These are phyloP conservation scores for Leccinellum luteum DNA, from an alignment of 768 basidiomycete genomes.

Conservation along the genomic window DNA sequence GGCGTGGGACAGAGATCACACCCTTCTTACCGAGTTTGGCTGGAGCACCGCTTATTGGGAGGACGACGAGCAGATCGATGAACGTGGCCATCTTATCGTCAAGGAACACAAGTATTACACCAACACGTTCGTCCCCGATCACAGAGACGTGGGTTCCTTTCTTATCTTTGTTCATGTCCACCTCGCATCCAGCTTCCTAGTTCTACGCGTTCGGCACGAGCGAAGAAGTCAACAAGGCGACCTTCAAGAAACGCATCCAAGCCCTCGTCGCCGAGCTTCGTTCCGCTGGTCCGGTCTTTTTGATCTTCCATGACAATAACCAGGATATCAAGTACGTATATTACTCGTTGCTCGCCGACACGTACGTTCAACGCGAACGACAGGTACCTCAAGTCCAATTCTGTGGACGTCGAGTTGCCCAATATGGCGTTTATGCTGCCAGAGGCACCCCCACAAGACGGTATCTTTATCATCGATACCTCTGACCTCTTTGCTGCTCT, in stretches of 20 bases:
- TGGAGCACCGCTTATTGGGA: constrained; percentile 63
- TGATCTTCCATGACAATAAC: constrained; percentile 77
- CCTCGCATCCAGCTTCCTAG: constrained; percentile 34
- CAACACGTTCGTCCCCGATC: constrained; percentile 66
- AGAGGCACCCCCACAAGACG: constrained; percentile 47
- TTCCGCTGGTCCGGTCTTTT: constrained; percentile 58
- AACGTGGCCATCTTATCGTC: constrained; percentile 61
- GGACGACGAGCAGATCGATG: constrained; percentile 44
- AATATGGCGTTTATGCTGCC: constrained; percentile 57
- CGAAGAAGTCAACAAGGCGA: constrained; percentile 46
- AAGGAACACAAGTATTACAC: constrained; percentile 54
- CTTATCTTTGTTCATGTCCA: background rate
- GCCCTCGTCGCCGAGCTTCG: constrained; percentile 41
- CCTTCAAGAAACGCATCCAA: constrained; percentile 52
- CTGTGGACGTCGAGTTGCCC: constrained; percentile 51
- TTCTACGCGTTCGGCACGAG: constrained; percentile 66
- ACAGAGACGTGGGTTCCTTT: constrained; percentile 47
- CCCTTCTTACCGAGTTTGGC: constrained; percentile 78
- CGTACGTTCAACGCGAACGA: constrained; percentile 1
- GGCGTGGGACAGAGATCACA: constrained; percentile 77
- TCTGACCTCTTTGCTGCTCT: constrained; percentile 73
- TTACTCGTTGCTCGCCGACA: background rate
- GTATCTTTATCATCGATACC: constrained; percentile 70
- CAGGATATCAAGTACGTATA: constrained; percentile 69
- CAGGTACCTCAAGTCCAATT: constrained; percentile 53